Base-by-base conservation (phyloP, 1,139 yeast species). In the Saccharomycopsis phalli region DNA sequence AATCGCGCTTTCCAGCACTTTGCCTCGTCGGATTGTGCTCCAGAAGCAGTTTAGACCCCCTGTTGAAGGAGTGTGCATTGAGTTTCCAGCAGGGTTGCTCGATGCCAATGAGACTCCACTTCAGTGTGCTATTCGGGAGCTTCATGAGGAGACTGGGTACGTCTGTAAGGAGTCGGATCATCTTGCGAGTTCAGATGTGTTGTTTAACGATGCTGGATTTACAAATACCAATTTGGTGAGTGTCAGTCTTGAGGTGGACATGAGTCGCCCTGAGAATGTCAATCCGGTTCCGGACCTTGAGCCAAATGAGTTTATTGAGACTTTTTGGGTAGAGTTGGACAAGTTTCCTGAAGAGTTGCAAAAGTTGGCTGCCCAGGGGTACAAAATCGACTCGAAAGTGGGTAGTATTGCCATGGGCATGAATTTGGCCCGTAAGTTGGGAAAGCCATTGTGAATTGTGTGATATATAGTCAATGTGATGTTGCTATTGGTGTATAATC, bases 41-140 rank as follows among this genome's bases (percentile, higher is more conserved):
- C 91, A 84, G 52, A 83, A 82, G 56, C 97, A 88, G 57, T 88
- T 81, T 61, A 69, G 98, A 43, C 95, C 97, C 2, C 97, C 98
- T 1, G 81, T 82, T 7, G 79, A 72, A 42, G 87, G 86, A 20
- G 86, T 88, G 2, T 81, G 91, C 54, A 76, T 91, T 49, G 98
- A 91, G 58, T 70, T 88, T 53, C 98, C 98, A 0, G 98, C 98
- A 0, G 98, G 98, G 0, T 65, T 91, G 46, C 71, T 91, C 34
- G 98, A 91, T 57, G 86, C 93, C 1, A 70, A 74, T 39, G 98
- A 91, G 56, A 58, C 80, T 1, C 62, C 86, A 30, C 87, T 79
- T 49, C 60, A 72, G 2, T 86, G 96, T 27, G 97, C 97, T 0
- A 68, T 78, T 41, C 70, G 98, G 47, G 98, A 91, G 58, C 63